A percentile compares a stretch with the other conserved stretches of the same genome.
These are phyloP conservation scores for Ophidiomyces ophidiicola DNA, from an alignment of 2,329 filamentous ascomycete genomes.

Conservation along the genomic window DNA sequence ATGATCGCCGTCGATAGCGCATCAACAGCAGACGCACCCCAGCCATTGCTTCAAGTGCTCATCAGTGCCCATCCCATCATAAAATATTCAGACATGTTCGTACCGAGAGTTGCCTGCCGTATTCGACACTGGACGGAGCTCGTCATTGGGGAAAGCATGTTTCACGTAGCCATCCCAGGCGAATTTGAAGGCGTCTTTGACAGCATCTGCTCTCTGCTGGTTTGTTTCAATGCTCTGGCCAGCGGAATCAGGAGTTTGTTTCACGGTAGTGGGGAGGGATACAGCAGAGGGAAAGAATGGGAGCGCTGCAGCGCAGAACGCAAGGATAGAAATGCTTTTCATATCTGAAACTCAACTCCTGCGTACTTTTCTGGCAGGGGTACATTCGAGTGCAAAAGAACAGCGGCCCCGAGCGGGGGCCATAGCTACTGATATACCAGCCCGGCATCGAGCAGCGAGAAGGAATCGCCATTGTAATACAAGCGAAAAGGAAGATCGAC, in stretches of 20 bases:
- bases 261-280: constrained; percentile 7
- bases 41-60: too few relatives aligned
- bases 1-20: constrained; percentile 67
- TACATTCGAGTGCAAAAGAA: background rate
- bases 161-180: constrained; percentile 63
- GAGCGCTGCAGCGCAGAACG: constrained; percentile 5
- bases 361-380: background rate
- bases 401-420: background rate
- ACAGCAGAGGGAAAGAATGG: constrained; percentile 8
- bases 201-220: constrained; percentile 42
- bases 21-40: constrained; percentile 75
- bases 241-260: background rate
- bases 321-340: constrained; percentile 5
- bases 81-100: too few relatives aligned
- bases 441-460: too few relatives aligned
- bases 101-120: constrained; percentile 57
- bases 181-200: constrained; percentile 56
- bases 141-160: constrained; percentile 67
- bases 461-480: too few relatives aligned
- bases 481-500: too few relatives aligned
- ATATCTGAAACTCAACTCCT: background rate
- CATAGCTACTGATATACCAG: too few relatives aligned
- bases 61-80: too few relatives aligned
- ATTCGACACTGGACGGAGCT: constrained; percentile 57
- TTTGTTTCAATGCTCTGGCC: background rate